phyloP scores from a whole-genome alignment of 2,329 filamentous ascomycete genomes.

The Scolecobasidium constrictum region DNA sequence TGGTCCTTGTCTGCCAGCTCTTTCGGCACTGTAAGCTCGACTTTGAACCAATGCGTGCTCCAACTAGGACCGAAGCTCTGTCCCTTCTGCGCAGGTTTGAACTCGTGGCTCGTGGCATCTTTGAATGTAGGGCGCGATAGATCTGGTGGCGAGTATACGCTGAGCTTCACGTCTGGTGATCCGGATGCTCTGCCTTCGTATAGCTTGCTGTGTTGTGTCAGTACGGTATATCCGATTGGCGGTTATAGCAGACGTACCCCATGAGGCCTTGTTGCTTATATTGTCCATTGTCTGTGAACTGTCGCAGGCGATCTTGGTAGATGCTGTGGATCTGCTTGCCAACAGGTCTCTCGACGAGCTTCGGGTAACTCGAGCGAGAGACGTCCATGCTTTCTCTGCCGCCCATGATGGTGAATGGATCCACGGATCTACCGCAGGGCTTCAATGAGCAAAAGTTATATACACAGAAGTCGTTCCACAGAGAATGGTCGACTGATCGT shows the following conservation, averaged over 20 bases:
- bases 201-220: slow-evolving; percentile 49
- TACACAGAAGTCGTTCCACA: too few species aligned
- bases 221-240: not conserved
- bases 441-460: too few species aligned
- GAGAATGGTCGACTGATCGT: too few species aligned
- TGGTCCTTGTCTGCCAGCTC: slow-evolving; percentile 64
- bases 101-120: slow-evolving; percentile 68
- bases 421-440: too few species aligned
- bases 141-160: slow-evolving; percentile 72
- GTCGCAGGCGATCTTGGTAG: slow-evolving; percentile 71
- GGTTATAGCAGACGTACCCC: slow-evolving; percentile 40
- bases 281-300: slow-evolving; percentile 63
- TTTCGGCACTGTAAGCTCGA: slow-evolving; percentile 65
- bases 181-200: slow-evolving; percentile 58
- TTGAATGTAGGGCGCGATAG: slow-evolving; percentile 75
- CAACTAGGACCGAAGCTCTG: slow-evolving; percentile 84
- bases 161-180: slow-evolving; percentile 69
- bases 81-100: slow-evolving; percentile 63
- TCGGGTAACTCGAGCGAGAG: slow-evolving; percentile 31
- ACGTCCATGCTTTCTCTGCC: slow-evolving; percentile 20
- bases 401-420: slow-evolving; percentile 27
- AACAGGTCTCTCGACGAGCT: slow-evolving; percentile 40
- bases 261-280: slow-evolving; percentile 66
- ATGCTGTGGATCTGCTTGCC: slow-evolving; percentile 65
- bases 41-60: slow-evolving; percentile 96